Base-by-base conservation (phyloP, 1,284 basidiomycete genomes). In the Exsudoporus floridanus region DNA sequence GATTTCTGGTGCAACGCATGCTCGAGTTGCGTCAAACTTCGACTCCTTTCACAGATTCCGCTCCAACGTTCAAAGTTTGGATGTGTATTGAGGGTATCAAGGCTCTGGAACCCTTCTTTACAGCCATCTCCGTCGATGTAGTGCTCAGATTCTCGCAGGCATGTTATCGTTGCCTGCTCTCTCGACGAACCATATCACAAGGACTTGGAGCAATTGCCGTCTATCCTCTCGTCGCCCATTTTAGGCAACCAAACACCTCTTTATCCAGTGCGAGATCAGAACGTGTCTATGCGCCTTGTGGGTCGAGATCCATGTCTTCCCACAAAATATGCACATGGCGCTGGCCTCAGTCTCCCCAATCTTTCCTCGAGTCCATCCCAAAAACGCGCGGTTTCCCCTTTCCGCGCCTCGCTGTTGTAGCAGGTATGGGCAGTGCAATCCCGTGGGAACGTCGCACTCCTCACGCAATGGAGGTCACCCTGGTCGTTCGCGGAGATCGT, bases 361-460 rank as follows among this genome's bases (percentile, higher is more conserved):
- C 48, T 21, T 59, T 61, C 19, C 59, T 61, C 13, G 58, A 38
- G 2, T 60, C 59, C 1, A 46, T 59, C 19, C 44, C 47, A 5
- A 40, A 57, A 19, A 47, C 39, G 46, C 28, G 46, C 19, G 43
- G n/a, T n/a, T n/a, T n/a, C n/a, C n/a, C 52, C 2, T 49, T 50
- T 35, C 46, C 54, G 5, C 27, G 39, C 14, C 21, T 60, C 49
- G 1, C 39, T 37, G 3, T 13, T 48, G 12, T 49, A 60, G 31
- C 49, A 46, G 23, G 27, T 37, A 8, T 41, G 40, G 37, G 41
- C 37, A 21, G 45, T 58, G 1, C 50, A 59, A 46, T 58, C 57
- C 28, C 36, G 44, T 27, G 41, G 47, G 10, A 58, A 52, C 8
- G 40, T 56, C 25, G 37, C n/a, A 4, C 43, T 55, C n/a, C 34